A percentile compares a stretch with the other conserved stretches of the same genome.
Evolutionary conservation across 257 asterid species (phyloP).

Genomic region (Ligustrum vulgare): DNA sequence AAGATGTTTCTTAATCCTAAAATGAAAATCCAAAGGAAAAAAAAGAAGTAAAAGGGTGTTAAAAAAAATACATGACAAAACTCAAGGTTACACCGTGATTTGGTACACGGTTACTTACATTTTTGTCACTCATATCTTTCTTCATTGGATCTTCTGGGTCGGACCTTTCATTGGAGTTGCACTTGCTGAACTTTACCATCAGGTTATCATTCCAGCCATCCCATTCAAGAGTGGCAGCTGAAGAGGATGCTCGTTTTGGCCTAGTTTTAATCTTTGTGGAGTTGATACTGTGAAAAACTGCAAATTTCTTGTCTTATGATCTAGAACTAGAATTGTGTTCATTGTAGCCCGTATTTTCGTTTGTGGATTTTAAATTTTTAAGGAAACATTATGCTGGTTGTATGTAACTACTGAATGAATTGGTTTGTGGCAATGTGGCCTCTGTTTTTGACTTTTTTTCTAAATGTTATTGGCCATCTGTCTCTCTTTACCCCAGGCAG

Average conservation of each 20-base stretch:
- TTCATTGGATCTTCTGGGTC: slow-evolving; percentile 81
- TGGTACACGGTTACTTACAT: background rate
- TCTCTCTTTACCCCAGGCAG: too few species aligned
- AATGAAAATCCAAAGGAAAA: too few species aligned
- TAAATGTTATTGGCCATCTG: background rate
- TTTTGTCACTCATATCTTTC: background rate
- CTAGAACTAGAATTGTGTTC: background rate
- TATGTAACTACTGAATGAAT: background rate
- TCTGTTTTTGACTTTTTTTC: background rate
- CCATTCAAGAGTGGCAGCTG: slow-evolving; percentile 66
- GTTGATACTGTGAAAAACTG: background rate
- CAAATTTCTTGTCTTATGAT: background rate
- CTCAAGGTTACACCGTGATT: slow-evolving; percentile 13
- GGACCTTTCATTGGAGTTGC: slow-evolving; percentile 86
- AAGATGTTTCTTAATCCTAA: too few species aligned
- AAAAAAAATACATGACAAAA: slow-evolving; percentile 12
- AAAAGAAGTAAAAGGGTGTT: background rate
- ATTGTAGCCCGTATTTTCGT: background rate
- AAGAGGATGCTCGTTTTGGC: slow-evolving; percentile 9
- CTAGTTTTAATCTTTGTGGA: background rate
- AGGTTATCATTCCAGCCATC: slow-evolving; percentile 68
- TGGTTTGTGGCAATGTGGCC: background rate
- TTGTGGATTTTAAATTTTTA: background rate
- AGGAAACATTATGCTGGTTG: background rate
- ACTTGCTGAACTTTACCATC: slow-evolving; percentile 72